phyloP scores from a whole-genome alignment of 169 alveolate species.

The Plasmodium blacklocki region DNA sequence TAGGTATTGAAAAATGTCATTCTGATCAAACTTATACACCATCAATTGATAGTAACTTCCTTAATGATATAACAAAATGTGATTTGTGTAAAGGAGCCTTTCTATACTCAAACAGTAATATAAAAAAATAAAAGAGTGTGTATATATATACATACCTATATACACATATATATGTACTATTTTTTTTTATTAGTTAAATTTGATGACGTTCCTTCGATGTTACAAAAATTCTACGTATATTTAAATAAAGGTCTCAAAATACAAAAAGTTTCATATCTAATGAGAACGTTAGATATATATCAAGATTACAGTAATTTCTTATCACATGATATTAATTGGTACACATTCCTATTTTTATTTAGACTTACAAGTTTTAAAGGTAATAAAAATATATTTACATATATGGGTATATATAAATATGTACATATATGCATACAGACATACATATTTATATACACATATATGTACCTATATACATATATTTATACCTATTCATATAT shows the following conservation, averaged over 20 bases:
- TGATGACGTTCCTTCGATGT: slow-evolving; percentile 19
- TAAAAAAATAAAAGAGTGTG: background rate
- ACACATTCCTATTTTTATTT: slow-evolving; percentile 29
- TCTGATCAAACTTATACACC: too few species aligned
- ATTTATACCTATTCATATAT: too few species aligned
- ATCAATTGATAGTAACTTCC: too few species aligned
- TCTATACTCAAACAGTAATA: slow-evolving; percentile 4
- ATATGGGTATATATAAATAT: too few species aligned
- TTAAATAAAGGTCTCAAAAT: slow-evolving; percentile 12
- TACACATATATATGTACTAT: too few species aligned
- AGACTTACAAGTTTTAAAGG: slow-evolving; percentile 31
- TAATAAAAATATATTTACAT: background rate
- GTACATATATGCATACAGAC: too few species aligned
- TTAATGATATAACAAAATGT: slow-evolving; percentile 16
- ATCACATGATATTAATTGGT: slow-evolving; percentile 53
- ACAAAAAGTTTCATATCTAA: slow-evolving; percentile 9
- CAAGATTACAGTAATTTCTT: slow-evolving; percentile 44
- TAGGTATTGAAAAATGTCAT: too few species aligned
- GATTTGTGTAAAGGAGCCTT: slow-evolving; percentile 47
- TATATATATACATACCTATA: too few species aligned
- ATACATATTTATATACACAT: too few species aligned
- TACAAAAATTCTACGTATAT: slow-evolving; percentile 30
- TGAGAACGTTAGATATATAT: slow-evolving; percentile 20
- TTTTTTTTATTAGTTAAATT: too few species aligned
- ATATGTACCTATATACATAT: too few species aligned